Percentiles rank a stretch among this genome's conserved stretches.
Conservation (phyloP, 2,329 filamentous ascomycete species). For the Neospermospora avenae region DNA sequence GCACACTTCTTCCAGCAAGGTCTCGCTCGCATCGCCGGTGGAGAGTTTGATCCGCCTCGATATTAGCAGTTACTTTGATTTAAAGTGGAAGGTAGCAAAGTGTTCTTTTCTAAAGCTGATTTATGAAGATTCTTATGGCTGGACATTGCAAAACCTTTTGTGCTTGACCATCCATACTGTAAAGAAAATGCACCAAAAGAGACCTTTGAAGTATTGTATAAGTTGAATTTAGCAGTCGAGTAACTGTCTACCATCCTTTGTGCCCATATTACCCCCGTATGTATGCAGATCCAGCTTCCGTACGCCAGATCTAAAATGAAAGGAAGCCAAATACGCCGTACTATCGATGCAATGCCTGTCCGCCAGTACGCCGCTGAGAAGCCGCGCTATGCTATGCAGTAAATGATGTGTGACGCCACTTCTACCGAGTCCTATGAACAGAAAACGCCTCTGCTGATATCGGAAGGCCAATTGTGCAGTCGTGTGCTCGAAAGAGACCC, state of each 20-base stretch:
- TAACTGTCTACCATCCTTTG: neutral
- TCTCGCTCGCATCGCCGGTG: no score
- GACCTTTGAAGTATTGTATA: neutral
- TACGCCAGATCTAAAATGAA: conserved; percentile 13
- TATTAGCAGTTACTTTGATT: no score
- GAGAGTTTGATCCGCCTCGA: no score
- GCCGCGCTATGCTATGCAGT: conserved; percentile 30
- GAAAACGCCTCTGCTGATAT: neutral
- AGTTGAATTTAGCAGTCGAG: conserved; percentile 1
- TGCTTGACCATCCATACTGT: neutral
- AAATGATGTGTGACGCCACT: conserved; percentile 17
- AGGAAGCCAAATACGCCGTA: conserved; percentile 10
- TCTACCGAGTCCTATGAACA: neutral
- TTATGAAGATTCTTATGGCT: no score
- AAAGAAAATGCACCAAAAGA: neutral
- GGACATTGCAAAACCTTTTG: no score
- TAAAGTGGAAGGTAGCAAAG: no score
- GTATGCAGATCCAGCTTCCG: conserved; percentile 7
- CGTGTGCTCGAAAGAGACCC: neutral
- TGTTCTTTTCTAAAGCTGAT: no score
- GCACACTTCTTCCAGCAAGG: no score
- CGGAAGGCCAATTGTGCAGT: neutral
- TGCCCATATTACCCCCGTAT: conserved; percentile 1
- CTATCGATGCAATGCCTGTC: conserved; percentile 11
- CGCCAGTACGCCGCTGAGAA: conserved; percentile 23